Percentiles rank a stretch among this genome's conserved stretches.
phyloP scores from a whole-genome alignment of 805 yeast genomes.

The Lachancea kluyveri region DNA sequence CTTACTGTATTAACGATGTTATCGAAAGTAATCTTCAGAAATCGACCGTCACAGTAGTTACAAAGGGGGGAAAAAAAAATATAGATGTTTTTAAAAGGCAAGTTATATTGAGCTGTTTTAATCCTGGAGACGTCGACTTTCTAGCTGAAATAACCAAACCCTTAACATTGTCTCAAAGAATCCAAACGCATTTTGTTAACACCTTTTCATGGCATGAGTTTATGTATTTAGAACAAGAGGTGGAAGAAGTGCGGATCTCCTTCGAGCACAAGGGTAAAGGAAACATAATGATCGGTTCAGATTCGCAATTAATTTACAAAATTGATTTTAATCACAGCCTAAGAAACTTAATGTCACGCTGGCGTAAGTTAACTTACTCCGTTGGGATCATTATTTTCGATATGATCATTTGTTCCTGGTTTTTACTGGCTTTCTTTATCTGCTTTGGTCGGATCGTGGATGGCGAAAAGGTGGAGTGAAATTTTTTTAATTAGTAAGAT shows the following conservation, averaged over 20 bases:
- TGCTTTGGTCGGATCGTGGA: slow-evolving; percentile 10
- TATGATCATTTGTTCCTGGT: slow-evolving; percentile 12
- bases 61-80: not conserved
- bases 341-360: slow-evolving; percentile 26
- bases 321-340: slow-evolving; percentile 25
- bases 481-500: too few relatives aligned
- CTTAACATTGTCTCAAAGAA: slow-evolving; percentile 3
- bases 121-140: slow-evolving; percentile 4
- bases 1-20: slow-evolving; percentile 17
- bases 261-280: slow-evolving; percentile 3
- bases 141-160: slow-evolving; percentile 2
- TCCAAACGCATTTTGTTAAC: slow-evolving; percentile 6
- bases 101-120: slow-evolving; percentile 5
- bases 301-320: slow-evolving; percentile 18
- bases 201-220: slow-evolving; percentile 4
- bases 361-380: slow-evolving; percentile 18
- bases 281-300: slow-evolving; percentile 15
- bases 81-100: slow-evolving; percentile 2
- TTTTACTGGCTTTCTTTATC: slow-evolving; percentile 13
- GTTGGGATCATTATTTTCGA: slow-evolving; percentile 20
- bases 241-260: slow-evolving; percentile 2
- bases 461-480: too few relatives aligned
- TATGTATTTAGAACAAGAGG: slow-evolving; percentile 3
- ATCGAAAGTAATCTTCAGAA: slow-evolving; percentile 3
- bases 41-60: slow-evolving; percentile 2